These are phyloP conservation scores for Eucalyptus cloeziana DNA, from an alignment of 345 rosid species.

Conservation along the genomic window DNA sequence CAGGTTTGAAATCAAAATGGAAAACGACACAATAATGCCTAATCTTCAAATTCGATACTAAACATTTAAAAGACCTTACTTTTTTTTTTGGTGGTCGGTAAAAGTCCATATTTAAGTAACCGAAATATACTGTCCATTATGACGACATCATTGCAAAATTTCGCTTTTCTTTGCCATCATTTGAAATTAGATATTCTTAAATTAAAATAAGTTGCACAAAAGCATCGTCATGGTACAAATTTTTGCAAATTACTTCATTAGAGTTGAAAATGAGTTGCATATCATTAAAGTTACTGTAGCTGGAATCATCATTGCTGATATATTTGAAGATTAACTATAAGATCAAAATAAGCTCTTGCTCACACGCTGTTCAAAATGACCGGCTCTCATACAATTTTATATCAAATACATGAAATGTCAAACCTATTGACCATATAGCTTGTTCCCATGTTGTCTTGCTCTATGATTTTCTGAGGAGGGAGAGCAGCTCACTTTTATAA, in stretches of 20 bases:
- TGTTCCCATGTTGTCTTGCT: no score
- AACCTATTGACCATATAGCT: no score
- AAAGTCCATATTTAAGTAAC: neutral
- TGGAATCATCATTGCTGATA: neutral
- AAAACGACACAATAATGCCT: neutral
- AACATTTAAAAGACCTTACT: neutral
- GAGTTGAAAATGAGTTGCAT: neutral
- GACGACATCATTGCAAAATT: neutral
- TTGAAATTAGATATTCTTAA: no score
- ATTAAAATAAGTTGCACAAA: neutral
- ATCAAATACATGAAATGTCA: no score
- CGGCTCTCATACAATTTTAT: no score
- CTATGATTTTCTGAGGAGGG: no score
- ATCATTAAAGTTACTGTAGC: neutral
- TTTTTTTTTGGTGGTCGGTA: no score
- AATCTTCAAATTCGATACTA: neutral
- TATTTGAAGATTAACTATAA: neutral
- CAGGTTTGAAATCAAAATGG: no score
- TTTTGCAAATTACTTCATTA: neutral
- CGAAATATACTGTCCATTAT: neutral
- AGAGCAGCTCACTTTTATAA: no score
- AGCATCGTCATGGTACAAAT: neutral
- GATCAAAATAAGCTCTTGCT: no score
- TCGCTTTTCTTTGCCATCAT: neutral
- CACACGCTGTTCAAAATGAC: no score